Percentiles rank a stretch among this genome's conserved stretches.
phyloP scores from a whole-genome alignment of 176 grass and related monocot genomes.

The Oryza australiensis region DNA sequence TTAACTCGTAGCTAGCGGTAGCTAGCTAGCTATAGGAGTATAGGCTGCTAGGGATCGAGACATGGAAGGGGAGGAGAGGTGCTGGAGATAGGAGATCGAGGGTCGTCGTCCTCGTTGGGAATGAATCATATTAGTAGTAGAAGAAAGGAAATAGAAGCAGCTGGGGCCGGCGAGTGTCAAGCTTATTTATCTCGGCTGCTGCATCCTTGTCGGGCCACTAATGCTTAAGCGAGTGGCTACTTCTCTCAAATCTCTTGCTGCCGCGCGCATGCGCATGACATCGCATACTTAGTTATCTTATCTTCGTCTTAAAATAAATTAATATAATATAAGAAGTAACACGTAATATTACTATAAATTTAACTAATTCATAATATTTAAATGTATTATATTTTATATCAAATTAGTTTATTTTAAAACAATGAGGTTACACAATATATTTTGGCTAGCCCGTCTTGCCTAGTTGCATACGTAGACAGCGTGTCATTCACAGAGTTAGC shows the following conservation, averaged over 20 bases:
- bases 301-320: too few relatives aligned
- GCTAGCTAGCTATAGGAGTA: background rate
- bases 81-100: background rate
- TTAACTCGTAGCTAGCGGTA: background rate
- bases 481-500: background rate
- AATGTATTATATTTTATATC: too few relatives aligned
- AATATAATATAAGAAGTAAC: too few relatives aligned
- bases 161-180: slow-evolving; percentile 7
- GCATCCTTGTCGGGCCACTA: slow-evolving; percentile 38
- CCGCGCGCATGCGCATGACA: background rate
- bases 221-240: slow-evolving; percentile 11
- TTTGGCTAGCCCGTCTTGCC: background rate
- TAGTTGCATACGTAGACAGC: slow-evolving; percentile 2
- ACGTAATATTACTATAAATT: too few relatives aligned
- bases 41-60: background rate
- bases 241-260: background rate
- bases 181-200: background rate
- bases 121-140: slow-evolving; percentile 9
- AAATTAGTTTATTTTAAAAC: too few relatives aligned
- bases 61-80: background rate
- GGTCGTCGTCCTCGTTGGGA: background rate
- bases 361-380: too few relatives aligned
- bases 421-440: too few relatives aligned
- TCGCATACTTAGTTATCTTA: too few relatives aligned
- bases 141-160: background rate